A percentile compares a stretch with the other conserved stretches of the same genome.
Evolutionary conservation across 2,329 filamentous ascomycete species (phyloP).

Genomic region (Fusarium temperatum): DNA sequence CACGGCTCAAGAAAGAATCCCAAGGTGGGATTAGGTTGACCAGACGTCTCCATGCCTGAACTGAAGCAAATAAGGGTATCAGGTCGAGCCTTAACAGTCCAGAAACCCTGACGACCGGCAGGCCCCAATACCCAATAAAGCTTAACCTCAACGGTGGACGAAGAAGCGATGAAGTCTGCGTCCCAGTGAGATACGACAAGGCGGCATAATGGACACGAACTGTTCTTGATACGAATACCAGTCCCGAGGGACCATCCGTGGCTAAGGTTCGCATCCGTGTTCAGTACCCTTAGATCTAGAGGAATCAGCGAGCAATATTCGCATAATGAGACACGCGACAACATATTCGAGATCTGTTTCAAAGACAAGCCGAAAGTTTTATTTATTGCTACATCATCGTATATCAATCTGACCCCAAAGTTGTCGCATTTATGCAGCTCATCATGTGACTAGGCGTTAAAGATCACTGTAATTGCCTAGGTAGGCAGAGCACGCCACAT

Average conservation of each 20-base stretch:
- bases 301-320: background rate
- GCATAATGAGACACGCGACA: rapidly evolving
- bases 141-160: rapidly evolving
- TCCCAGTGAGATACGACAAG: rapidly evolving
- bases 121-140: rapidly evolving
- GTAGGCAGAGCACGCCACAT: background rate
- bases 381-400: rapidly evolving
- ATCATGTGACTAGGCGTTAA: background rate
- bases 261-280: too few relatives aligned
- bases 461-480: background rate
- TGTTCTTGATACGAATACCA: rapidly evolving
- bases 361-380: rapidly evolving
- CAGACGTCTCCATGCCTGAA: rapidly evolving
- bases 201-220: background rate
- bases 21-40: rapidly evolving
- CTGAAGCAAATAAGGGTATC: background rate
- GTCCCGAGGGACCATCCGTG: background rate
- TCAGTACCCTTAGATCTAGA: background rate
- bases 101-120: rapidly evolving
- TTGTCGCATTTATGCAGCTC: background rate
- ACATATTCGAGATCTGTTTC: background rate
- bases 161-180: rapidly evolving
- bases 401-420: rapidly evolving
- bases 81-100: background rate
- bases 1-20: background rate